A percentile compares a stretch with the other conserved stretches of the same genome.
phyloP scores from a whole-genome alignment of 163 green algal species.

The Coccomyxa subellipsoidea region DNA sequence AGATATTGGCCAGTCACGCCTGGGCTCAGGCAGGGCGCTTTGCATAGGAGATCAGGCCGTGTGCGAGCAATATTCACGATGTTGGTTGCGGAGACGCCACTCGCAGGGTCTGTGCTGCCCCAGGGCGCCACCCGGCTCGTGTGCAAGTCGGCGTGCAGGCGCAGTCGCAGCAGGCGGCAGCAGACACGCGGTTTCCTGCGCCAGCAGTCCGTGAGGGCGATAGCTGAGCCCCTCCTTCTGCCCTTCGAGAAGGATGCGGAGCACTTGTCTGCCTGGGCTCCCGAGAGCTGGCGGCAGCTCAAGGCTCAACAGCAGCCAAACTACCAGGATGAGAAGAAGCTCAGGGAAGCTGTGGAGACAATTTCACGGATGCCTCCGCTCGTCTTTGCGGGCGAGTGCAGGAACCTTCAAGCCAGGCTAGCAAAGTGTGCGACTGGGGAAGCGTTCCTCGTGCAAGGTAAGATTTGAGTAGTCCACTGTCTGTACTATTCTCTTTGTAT shows the following conservation, averaged over 20 bases:
- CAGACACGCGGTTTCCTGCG: neutral
- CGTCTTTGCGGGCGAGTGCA: constrained; percentile 93
- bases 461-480: neutral
- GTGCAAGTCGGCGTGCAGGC: neutral
- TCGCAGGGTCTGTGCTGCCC: neutral
- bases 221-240: neutral
- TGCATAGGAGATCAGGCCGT: neutral
- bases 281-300: constrained; percentile 51
- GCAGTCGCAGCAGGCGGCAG: neutral
- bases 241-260: constrained; percentile 50
- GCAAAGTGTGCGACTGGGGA: constrained; percentile 82
- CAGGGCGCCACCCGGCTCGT: neutral
- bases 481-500: too few relatives aligned
- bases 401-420: constrained; percentile 86
- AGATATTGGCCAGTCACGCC: neutral
- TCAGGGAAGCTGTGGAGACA: constrained; percentile 50
- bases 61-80: neutral
- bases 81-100: neutral
- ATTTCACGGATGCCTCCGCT: constrained; percentile 81
- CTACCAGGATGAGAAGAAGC: constrained; percentile 73
- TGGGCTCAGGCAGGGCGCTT: neutral
- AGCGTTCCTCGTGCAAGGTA: constrained; percentile 76
- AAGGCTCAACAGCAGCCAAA: constrained; percentile 84
- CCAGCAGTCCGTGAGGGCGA: neutral
- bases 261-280: constrained; percentile 44